phyloP scores from a whole-genome alignment of 768 basidiomycete species.

The Neoboletus brunneissimus region DNA sequence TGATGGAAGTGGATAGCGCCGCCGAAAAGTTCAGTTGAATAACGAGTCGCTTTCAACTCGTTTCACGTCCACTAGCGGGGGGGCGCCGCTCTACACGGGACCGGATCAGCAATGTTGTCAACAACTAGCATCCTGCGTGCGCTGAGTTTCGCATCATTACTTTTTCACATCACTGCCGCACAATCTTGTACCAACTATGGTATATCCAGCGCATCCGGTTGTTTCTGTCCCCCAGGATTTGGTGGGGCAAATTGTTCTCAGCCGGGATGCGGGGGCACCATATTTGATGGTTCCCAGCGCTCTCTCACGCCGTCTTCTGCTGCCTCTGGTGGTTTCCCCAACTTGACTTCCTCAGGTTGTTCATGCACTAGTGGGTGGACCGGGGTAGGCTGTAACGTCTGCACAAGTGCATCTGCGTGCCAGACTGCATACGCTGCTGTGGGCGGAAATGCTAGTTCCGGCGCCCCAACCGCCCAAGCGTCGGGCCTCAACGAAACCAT shows the following conservation, averaged over 20 bases:
- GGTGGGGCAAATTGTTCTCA: conserved; percentile 67
- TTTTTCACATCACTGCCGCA: conserved; percentile 11
- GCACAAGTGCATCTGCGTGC: conserved; percentile 64
- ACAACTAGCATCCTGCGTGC: neutral
- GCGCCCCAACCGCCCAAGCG: conserved; percentile 25
- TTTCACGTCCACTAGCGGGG: neutral
- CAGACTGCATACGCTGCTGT: conserved; percentile 54
- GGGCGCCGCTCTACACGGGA: neutral
- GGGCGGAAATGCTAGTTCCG: conserved; percentile 34
- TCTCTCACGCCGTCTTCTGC: conserved; percentile 43
- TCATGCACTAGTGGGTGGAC: conserved; percentile 73
- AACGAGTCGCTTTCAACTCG: neutral
- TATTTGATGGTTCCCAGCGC: conserved; percentile 70
- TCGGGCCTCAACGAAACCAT: conserved; percentile 58
- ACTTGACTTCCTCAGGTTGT: conserved; percentile 67
- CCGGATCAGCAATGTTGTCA: conserved; percentile 10
- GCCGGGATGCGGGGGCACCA: conserved; percentile 75
- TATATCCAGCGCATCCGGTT: conserved; percentile 32
- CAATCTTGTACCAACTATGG: conserved; percentile 32
- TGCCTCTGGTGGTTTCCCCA: conserved; percentile 46
- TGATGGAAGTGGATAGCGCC: too few species aligned
- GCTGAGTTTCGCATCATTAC: conserved; percentile 12
- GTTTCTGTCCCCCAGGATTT: conserved; percentile 81
- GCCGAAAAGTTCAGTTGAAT: neutral
- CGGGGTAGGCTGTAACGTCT: conserved; percentile 80